Percentiles rank a stretch among this genome's conserved stretches.
These are phyloP conservation scores for Naganishia antarctica DNA, from an alignment of 768 basidiomycete genomes.

Conservation along the genomic window DNA sequence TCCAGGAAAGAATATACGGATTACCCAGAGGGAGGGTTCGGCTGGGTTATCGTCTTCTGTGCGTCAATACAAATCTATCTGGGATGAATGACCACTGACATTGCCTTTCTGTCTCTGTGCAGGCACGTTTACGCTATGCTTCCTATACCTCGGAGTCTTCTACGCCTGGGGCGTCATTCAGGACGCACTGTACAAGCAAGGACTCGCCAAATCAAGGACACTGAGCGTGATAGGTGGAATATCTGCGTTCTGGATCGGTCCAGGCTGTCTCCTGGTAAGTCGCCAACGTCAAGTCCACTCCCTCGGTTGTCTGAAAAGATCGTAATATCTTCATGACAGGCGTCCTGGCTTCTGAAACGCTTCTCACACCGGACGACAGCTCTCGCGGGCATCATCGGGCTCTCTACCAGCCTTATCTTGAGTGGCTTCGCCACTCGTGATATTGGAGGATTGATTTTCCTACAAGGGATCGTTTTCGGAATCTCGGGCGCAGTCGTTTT, in stretches of 20 bases:
- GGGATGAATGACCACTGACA: background rate
- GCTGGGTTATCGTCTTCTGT: conserved; percentile 29
- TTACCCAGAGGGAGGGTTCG: conserved; percentile 29
- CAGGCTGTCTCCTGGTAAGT: conserved; percentile 29
- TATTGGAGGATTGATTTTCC: conserved; percentile 28
- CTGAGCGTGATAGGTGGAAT: conserved; percentile 29
- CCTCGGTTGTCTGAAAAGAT: background rate
- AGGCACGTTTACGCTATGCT: conserved; percentile 28
- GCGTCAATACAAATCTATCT: background rate
- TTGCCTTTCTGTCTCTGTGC: too few relatives aligned
- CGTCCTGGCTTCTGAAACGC: conserved; percentile 23
- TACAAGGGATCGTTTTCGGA: conserved; percentile 29
- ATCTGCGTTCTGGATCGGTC: conserved; percentile 24
- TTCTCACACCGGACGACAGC: conserved; percentile 11
- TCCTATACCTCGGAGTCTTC: conserved; percentile 29
- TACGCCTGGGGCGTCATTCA: conserved; percentile 33
- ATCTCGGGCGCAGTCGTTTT: conserved; percentile 19
- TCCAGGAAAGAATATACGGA: conserved; percentile 11
- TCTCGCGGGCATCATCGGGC: conserved; percentile 19
- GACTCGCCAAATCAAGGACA: conserved; percentile 19
- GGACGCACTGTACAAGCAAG: conserved; percentile 23
- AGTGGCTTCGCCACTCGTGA: conserved; percentile 24
- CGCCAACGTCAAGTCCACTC: background rate
- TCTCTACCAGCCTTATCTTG: background rate
- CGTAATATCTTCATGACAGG: background rate